These are phyloP conservation scores for Periconia sp. DNA, from an alignment of 2,329 filamentous ascomycete species.

Conservation along the genomic window DNA sequence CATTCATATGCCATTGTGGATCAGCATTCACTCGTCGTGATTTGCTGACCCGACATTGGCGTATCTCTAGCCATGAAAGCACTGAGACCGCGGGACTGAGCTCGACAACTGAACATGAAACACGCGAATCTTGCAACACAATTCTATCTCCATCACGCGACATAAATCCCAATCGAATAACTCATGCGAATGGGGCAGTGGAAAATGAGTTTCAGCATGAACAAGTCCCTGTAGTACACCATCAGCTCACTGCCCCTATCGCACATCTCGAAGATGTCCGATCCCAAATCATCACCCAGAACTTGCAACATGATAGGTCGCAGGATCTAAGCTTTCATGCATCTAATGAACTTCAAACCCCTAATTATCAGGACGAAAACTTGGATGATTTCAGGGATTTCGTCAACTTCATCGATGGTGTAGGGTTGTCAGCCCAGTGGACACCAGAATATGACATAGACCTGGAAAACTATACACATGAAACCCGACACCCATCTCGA, in stretches of 20 bases:
- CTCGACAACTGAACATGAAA: slow-evolving; percentile 7
- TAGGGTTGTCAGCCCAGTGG: slow-evolving; percentile 33
- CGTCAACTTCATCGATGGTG: slow-evolving; percentile 37
- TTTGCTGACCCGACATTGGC: slow-evolving; percentile 34
- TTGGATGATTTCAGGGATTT: slow-evolving; percentile 35
- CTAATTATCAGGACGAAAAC: slow-evolving; percentile 23
- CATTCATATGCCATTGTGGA: slow-evolving; percentile 30
- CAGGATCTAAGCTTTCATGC: slow-evolving; percentile 27
- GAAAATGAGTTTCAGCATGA: slow-evolving; percentile 5
- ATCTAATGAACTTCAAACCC: slow-evolving; percentile 8
- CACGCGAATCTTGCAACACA: not conserved
- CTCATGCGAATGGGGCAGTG: slow-evolving; percentile 3
- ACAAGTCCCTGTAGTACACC: slow-evolving; percentile 9
- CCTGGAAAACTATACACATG: slow-evolving; percentile 18
- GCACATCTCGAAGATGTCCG: slow-evolving; percentile 14
- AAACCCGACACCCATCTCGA: slow-evolving; percentile 18
- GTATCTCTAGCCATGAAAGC: slow-evolving; percentile 24
- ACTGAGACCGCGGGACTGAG: slow-evolving; percentile 6
- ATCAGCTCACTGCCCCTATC: slow-evolving; percentile 14
- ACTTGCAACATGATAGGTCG: slow-evolving; percentile 12
- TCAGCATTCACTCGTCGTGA: slow-evolving; percentile 31
- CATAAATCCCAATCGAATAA: not conserved
- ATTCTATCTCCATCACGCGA: not conserved
- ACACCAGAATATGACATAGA: slow-evolving; percentile 34
- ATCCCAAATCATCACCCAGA: slow-evolving; percentile 14